Conservation (phyloP, 495 filamentous ascomycete species). For the Cetradonia linearis region DNA sequence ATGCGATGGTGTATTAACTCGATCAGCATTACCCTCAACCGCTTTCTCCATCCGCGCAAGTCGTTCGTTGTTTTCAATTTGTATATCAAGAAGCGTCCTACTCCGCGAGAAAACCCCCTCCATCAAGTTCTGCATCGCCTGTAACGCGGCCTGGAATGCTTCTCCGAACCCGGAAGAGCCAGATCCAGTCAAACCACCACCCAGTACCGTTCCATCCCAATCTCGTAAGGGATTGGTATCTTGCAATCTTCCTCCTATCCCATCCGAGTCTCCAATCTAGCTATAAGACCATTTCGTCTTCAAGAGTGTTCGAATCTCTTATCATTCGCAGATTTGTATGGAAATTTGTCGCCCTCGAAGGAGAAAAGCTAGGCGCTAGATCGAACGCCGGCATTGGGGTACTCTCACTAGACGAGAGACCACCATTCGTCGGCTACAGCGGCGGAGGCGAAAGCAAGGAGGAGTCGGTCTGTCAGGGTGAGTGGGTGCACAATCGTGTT, state of each 20-base stretch:
- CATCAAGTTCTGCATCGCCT: not conserved
- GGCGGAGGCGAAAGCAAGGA: constrained; percentile 12
- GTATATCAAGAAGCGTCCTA: not conserved
- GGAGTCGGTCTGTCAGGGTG: constrained; percentile 10
- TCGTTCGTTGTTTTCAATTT: constrained; percentile 4
- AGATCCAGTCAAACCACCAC: not conserved
- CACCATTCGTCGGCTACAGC: constrained; percentile 10
- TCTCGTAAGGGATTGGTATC: constrained; percentile 1
- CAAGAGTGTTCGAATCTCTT: constrained; percentile 15
- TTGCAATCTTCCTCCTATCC: constrained; percentile 9
- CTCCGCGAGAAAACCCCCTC: constrained; percentile 3
- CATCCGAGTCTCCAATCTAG: constrained; percentile 7
- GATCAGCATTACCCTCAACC: constrained; percentile 4
- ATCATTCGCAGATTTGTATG: not conserved
- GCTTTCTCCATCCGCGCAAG: constrained; percentile 5
- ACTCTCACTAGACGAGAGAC: constrained; percentile 9
- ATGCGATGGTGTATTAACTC: not conserved
- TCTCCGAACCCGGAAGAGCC: not conserved
- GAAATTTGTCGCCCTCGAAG: constrained; percentile 11
- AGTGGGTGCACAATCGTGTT: not conserved
- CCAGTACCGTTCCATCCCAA: constrained; percentile 1
- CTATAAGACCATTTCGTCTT: constrained; percentile 11
- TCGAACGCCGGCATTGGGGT: not conserved
- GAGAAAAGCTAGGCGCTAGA: constrained; percentile 9
- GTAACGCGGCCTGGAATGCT: not conserved